Evolutionary conservation across 1,284 basidiomycete genomes (phyloP), one percentile per base, ranked within the genome.

Genomic region (Dichomitus squalens): DNA sequence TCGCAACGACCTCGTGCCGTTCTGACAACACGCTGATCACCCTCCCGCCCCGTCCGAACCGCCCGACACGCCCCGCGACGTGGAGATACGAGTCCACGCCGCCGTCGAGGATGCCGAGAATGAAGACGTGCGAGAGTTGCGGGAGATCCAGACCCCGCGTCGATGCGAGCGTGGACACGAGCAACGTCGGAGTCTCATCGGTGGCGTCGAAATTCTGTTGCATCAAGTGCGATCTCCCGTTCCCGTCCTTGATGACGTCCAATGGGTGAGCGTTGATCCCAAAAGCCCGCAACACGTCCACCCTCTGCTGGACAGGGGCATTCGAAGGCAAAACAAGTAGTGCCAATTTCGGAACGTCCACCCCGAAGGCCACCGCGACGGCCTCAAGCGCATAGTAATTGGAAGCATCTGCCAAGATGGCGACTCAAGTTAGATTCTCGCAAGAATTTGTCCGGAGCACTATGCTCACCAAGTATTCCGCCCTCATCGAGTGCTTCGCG

Each of bases 91-190:
- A 76, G 66, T 88, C 86, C 14, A 83, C 67, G 25, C 73, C 77
- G 35, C 77, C 80, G 54, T 82, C 80, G 7, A 82, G 80, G 1
- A 86, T 72, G 5, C 87, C 88, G 40, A 88, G 72, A 52, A 91
- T 75, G 68, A 92, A 91, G 18, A 92, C 88, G 66, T 92, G 90
- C 49, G 82, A 83, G 63, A 92, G 74, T 56, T 79, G 78, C 9
- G 85, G 85, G 44, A 92, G 72, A 71, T 92, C 90, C 50, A 92
- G 72, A 14, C 90, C 90, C 39, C 90, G 84, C 34, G 81, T 84
- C 20, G 84, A 83, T 20, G 87, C 84, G 18, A 82, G 72, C 3
- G 88, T 92, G 20, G 81, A 79, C 35, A 92, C 86, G 25, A 92
- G 76, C 64, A 92, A 70, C 20, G 73, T 81, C 21, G 90, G 87